These are phyloP conservation scores for Cyamopsis tetragonoloba DNA, from an alignment of 306 rosid genomes.

Conservation along the genomic window DNA sequence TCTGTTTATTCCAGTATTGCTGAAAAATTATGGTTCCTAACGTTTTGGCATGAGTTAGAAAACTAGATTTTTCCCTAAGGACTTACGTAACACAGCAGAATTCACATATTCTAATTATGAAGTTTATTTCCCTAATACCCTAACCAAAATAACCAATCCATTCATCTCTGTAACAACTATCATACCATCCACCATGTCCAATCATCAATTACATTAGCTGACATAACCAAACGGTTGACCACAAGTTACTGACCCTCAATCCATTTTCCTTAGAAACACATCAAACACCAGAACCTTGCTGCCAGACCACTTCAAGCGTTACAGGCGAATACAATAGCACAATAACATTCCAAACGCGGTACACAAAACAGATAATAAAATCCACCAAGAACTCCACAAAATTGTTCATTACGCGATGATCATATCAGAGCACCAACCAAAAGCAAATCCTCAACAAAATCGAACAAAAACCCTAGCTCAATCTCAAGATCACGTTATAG, in stretches of 20 bases:
- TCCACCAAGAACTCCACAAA: background rate
- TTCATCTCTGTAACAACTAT: background rate
- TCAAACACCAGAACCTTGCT: background rate
- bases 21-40: background rate
- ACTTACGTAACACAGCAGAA: background rate
- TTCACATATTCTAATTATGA: background rate
- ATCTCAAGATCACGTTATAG: background rate
- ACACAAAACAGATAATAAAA: background rate
- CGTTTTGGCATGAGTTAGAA: background rate
- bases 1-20: background rate
- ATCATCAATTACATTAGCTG: background rate
- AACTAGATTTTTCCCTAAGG: background rate
- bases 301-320: conserved; percentile 1
- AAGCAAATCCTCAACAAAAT: background rate
- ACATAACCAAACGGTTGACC: background rate
- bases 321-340: background rate
- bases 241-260: background rate
- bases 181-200: conserved; percentile 7
- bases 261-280: background rate
- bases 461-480: conserved; percentile 7
- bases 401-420: background rate
- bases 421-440: background rate
- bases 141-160: background rate
- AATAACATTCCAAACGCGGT: background rate
- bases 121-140: background rate